phyloP scores from a whole-genome alignment of 352 stramenopile species.

The Phytopythium helicoides region DNA sequence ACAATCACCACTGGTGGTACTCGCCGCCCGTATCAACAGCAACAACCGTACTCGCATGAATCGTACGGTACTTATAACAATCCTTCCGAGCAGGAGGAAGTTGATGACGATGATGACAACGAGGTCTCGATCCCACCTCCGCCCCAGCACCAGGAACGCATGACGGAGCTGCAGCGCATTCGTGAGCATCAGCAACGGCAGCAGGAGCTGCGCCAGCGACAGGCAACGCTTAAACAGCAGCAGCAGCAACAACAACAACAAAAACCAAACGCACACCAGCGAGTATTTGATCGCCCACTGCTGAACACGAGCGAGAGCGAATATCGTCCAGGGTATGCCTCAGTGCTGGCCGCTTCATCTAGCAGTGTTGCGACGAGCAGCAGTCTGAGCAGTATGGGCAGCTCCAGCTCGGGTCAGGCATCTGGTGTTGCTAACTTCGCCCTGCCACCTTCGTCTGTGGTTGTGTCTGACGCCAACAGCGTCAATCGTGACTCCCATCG shows the following conservation, averaged over 20 bases:
- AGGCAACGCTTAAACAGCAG: slow-evolving; percentile 21
- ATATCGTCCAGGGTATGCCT: slow-evolving; percentile 19
- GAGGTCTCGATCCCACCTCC: slow-evolving; percentile 2
- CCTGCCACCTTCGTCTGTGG: slow-evolving; percentile 3
- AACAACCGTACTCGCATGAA: slow-evolving; percentile 20
- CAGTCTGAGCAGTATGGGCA: slow-evolving; percentile 38
- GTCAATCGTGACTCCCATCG: slow-evolving; percentile 13
- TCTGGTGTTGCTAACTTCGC: slow-evolving; percentile 11
- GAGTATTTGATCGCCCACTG: no score
- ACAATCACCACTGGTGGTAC: neutral
- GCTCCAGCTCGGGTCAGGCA: slow-evolving; percentile 17
- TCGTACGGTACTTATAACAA: slow-evolving; percentile 23
- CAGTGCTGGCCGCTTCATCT: slow-evolving; percentile 1
- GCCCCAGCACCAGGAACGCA: slow-evolving; percentile 8
- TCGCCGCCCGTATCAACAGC: slow-evolving; percentile 11
- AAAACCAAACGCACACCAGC: no score
- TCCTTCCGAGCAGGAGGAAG: slow-evolving; percentile 24
- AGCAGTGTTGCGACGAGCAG: slow-evolving; percentile 21
- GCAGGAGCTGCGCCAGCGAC: slow-evolving; percentile 14
- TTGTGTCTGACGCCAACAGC: neutral
- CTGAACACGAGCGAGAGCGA: slow-evolving; percentile 14
- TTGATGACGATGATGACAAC: slow-evolving; percentile 6
- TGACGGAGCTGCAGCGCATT: slow-evolving; percentile 7
- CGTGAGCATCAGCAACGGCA: slow-evolving; percentile 20
- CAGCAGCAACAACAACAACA: no score